Base-by-base conservation (phyloP, 306 rosid species). In the Vigna nakashimae region DNA sequence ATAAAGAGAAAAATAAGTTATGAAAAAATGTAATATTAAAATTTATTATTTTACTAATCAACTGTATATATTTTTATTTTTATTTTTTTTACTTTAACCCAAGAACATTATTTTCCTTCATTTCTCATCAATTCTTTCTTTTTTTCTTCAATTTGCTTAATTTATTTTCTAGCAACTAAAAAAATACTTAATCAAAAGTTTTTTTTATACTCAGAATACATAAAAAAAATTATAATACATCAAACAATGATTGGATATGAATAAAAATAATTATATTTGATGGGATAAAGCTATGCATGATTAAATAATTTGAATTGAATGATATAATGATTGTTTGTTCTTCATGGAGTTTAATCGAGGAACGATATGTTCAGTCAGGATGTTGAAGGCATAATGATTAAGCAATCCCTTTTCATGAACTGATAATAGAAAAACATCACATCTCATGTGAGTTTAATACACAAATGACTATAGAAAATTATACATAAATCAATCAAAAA, bases 241-340 rank as follows among this genome's bases (percentile, higher is more conserved):
- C 10, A 51, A 51, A 7, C 24, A 51, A n/a, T 51, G 22, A 51
- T 51, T 51, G 56, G 11, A 9, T 6, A 43, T 43, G 4, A 36
- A 36, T 36, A 36, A 36, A 6, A 36, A 36, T 36, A 36, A 36
- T 36, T 4, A 36, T 36, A 51, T n/a, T 0, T 51, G 56, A 51
- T 2, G 22, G 55, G 56, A 51, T 51, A 51, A 51, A 51, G 22
- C n/a, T 58, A 18, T 56, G 18, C 32, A 56, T 9, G 11, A 22
- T 22, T 22, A 22, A 56, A 32, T 36, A 56, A 56, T 22, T 56
- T 56, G 14, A 56, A 56, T 20, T 3, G 72, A 75, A 84, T 69
- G 82, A 79, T 63, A 80, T 9, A 3, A 18, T 68, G 52, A 56
- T 63, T 79, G 78, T 63, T 13, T 67, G 78, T 20, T 76, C 63